Conservation (phyloP, 768 basidiomycete genomes). For the Podaxis pistillaris region DNA sequence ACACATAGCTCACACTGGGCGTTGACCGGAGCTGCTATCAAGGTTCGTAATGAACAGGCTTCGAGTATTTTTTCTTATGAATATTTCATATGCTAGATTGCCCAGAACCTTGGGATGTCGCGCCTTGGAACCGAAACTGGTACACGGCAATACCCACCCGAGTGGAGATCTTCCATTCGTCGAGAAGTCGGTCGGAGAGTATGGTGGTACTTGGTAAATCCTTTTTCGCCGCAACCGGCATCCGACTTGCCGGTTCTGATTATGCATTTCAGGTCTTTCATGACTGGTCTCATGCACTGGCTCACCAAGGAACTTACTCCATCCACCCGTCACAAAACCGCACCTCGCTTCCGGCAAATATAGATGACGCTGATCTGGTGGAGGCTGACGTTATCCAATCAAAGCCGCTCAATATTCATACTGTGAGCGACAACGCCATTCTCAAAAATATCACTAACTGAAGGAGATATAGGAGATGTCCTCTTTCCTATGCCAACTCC, state of each 20-base stretch:
- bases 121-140: constrained; percentile 25
- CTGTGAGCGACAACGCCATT: constrained; percentile 12
- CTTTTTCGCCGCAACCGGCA: neutral
- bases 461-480: constrained; percentile 23
- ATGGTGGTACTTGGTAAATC: constrained; percentile 25
- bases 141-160: constrained; percentile 18
- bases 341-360: constrained; percentile 25
- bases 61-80: neutral
- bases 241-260: neutral
- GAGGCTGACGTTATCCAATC: constrained; percentile 19
- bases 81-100: constrained; percentile 16
- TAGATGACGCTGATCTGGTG: constrained; percentile 24
- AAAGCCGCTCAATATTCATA: constrained; percentile 20
- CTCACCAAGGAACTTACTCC: constrained; percentile 25
- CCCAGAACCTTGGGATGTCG: constrained; percentile 27
- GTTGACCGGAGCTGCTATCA: constrained; percentile 25
- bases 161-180: constrained; percentile 25
- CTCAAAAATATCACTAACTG: neutral
- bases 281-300: constrained; percentile 28
- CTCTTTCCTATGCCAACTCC: constrained; percentile 21
- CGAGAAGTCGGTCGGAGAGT: constrained; percentile 25
- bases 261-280: constrained; percentile 20
- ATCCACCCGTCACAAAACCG: constrained; percentile 28
- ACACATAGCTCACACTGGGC: constrained; percentile 24
- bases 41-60: constrained; percentile 15